A percentile compares a stretch with the other conserved stretches of the same genome.
phyloP scores from a whole-genome alignment of 176 grass and related monocot species.

The Aegilops tauschii region DNA sequence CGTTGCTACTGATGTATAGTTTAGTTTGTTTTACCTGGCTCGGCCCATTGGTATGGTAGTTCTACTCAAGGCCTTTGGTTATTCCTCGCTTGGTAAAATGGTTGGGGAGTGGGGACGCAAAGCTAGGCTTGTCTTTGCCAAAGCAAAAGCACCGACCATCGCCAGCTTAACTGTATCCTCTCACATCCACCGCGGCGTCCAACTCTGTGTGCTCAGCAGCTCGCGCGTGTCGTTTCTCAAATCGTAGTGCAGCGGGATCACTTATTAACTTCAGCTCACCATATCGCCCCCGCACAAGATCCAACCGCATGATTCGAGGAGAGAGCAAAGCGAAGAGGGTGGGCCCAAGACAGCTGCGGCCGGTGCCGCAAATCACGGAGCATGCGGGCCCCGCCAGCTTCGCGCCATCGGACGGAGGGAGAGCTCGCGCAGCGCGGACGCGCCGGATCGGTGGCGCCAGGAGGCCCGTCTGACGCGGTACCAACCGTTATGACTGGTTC shows the following conservation, averaged over 20 bases:
- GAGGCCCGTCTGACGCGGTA: neutral
- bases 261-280: too few species aligned
- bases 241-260: too few species aligned
- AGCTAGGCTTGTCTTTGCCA: neutral
- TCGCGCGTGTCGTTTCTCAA: too few species aligned
- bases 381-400: neutral
- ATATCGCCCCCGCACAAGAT: slow-evolving; percentile 13
- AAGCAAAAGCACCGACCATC: neutral
- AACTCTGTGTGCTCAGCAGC: neutral
- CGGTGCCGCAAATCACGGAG: slow-evolving; percentile 21
- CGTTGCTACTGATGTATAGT: too few species aligned
- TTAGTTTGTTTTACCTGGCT: too few species aligned
- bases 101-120: slow-evolving; percentile 8
- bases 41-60: too few species aligned
- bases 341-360: slow-evolving; percentile 8
- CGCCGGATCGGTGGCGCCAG: too few species aligned
- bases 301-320: neutral
- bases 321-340: neutral
- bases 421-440: too few species aligned
- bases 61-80: too few species aligned
- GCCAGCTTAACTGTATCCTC: too few species aligned
- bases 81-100: neutral
- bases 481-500: neutral
- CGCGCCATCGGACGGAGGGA: neutral
- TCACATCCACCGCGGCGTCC: neutral